These are phyloP conservation scores for Claviceps africana DNA, from an alignment of 2,329 filamentous ascomycete genomes.

Conservation along the genomic window DNA sequence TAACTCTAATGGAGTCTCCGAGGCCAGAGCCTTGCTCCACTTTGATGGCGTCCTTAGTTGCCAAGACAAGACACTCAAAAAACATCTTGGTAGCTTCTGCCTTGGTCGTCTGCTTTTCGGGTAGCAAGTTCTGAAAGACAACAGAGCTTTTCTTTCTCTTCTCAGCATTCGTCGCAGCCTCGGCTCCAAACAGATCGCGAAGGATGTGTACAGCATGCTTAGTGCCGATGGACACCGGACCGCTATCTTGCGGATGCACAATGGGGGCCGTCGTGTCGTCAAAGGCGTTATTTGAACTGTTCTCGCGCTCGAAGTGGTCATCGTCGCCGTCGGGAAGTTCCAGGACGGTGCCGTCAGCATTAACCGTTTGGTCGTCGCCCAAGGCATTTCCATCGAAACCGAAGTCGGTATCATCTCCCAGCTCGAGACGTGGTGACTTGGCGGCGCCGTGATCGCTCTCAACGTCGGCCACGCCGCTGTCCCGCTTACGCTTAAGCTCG, in stretches of 20 bases:
- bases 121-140: slow-evolving; percentile 82
- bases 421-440: slow-evolving; percentile 56
- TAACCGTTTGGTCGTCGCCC: slow-evolving; percentile 38
- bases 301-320: slow-evolving; percentile 28
- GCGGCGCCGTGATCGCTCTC: slow-evolving; percentile 49
- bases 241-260: slow-evolving; percentile 69
- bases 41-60: slow-evolving; percentile 95
- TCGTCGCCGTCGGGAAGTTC: slow-evolving; percentile 48
- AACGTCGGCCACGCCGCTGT: slow-evolving; percentile 71
- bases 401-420: slow-evolving; percentile 51
- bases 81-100: slow-evolving; percentile 98
- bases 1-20: slow-evolving; percentile 67
- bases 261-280: slow-evolving; percentile 66
- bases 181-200: slow-evolving; percentile 69
- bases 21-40: slow-evolving; percentile 73
- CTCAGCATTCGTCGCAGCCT: slow-evolving; percentile 52
- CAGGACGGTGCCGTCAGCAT: slow-evolving; percentile 46
- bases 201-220: slow-evolving; percentile 93
- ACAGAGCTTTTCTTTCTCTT: slow-evolving; percentile 65
- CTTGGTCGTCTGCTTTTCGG: slow-evolving; percentile 65
- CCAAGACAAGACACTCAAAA: slow-evolving; percentile 89
- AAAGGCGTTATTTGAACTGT: slow-evolving; percentile 45
- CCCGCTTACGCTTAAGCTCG: slow-evolving; percentile 86
- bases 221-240: slow-evolving; percentile 78
- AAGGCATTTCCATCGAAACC: slow-evolving; percentile 30